phyloP scores from a whole-genome alignment of 306 rosid species.

The Vigna unguiculata region DNA sequence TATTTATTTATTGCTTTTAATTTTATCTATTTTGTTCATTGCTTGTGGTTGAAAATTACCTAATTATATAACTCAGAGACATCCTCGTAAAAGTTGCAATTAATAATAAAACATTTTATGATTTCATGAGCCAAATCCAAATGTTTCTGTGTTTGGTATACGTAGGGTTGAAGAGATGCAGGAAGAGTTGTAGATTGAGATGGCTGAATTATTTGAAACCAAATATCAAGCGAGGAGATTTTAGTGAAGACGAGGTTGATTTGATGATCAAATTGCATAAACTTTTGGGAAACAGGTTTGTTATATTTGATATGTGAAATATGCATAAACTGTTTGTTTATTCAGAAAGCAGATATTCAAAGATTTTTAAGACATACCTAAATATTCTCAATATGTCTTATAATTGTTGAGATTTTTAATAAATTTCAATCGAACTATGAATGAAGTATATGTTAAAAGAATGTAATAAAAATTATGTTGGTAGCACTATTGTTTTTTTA shows the following conservation, averaged over 20 bases:
- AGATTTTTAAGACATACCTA: background rate
- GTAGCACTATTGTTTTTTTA: too few species aligned
- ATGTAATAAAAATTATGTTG: too few species aligned
- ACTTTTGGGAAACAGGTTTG: slow-evolving; percentile 44
- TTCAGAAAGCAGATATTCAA: background rate
- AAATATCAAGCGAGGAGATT: slow-evolving; percentile 43
- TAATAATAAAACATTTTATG: background rate
- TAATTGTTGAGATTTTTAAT: too few species aligned
- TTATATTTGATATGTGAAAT: background rate
- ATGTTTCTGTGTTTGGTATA: background rate
- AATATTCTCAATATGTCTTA: too few species aligned
- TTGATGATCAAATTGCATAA: slow-evolving; percentile 43
- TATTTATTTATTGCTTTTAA: background rate
- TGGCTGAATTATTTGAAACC: slow-evolving; percentile 54
- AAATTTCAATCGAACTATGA: too few species aligned
- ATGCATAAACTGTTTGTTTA: background rate
- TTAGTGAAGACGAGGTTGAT: slow-evolving; percentile 46
- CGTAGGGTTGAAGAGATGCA: slow-evolving; percentile 26
- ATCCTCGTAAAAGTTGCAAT: background rate
- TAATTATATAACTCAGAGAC: background rate
- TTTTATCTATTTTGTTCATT: background rate
- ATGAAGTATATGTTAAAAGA: too few species aligned
- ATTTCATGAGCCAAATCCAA: too few species aligned
- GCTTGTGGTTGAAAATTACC: background rate
- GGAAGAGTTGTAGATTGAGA: slow-evolving; percentile 49